Evolutionary conservation across 2,329 filamentous ascomycete species (phyloP).

Genomic region (Xylogone sp.): DNA sequence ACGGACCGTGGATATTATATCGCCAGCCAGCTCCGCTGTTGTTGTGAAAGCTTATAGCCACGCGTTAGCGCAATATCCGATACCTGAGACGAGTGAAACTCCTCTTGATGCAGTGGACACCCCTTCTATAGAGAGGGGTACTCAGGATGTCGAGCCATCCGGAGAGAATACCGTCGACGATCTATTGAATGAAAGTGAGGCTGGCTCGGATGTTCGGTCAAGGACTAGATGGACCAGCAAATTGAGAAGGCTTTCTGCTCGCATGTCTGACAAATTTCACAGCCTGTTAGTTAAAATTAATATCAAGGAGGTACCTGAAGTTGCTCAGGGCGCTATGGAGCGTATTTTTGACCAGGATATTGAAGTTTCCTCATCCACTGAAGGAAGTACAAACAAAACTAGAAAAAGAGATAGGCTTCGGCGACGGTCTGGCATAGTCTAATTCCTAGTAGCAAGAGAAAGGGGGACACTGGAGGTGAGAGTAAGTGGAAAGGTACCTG

Average conservation of each 20-base stretch:
- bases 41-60: background rate
- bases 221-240: background rate
- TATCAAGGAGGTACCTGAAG: background rate
- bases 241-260: background rate
- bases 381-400: background rate
- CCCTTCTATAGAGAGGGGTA: background rate
- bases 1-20: background rate
- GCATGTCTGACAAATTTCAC: background rate
- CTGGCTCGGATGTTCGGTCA: background rate
- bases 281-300: background rate
- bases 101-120: background rate
- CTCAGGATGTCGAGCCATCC: background rate
- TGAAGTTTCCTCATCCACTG: background rate
- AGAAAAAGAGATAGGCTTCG: background rate
- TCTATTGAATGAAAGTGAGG: background rate
- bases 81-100: background rate
- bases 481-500: background rate
- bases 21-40: background rate
- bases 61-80: background rate
- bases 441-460: background rate
- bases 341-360: background rate
- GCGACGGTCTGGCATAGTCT: background rate
- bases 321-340: background rate
- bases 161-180: background rate
- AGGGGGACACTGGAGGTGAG: background rate